A percentile compares a stretch with the other conserved stretches of the same genome.
These are phyloP conservation scores for Microdochium bolleyi DNA, from an alignment of 2,329 filamentous ascomycete genomes.

Conservation along the genomic window DNA sequence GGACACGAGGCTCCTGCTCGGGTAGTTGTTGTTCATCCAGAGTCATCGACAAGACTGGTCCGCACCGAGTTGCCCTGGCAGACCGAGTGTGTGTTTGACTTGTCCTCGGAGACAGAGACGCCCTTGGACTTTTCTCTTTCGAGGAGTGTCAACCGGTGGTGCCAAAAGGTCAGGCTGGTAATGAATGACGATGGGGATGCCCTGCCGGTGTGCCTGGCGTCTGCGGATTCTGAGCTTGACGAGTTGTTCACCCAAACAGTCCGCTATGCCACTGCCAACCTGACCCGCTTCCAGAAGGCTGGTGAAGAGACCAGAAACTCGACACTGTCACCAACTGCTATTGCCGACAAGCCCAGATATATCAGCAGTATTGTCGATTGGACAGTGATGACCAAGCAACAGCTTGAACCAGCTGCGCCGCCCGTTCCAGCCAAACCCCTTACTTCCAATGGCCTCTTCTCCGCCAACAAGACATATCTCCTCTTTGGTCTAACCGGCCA, in stretches of 20 bases:
- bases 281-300: background rate
- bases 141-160: background rate
- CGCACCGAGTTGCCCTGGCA: background rate
- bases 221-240: background rate
- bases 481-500: constrained; percentile 33
- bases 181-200: background rate
- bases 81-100: background rate
- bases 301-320: background rate
- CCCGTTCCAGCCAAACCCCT: background rate
- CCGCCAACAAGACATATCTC: constrained; percentile 17
- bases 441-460: constrained; percentile 1
- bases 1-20: background rate
- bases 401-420: background rate
- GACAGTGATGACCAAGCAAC: background rate
- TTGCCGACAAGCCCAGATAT: background rate
- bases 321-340: background rate
- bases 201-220: background rate
- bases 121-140: background rate
- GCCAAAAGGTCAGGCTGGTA: background rate
- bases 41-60: background rate
- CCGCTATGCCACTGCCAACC: background rate
- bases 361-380: background rate
- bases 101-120: background rate
- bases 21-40: background rate
- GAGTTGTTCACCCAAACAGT: background rate